Evolutionary conservation across 257 asterid species (phyloP).

Genomic region (Leonotis leonurus): DNA sequence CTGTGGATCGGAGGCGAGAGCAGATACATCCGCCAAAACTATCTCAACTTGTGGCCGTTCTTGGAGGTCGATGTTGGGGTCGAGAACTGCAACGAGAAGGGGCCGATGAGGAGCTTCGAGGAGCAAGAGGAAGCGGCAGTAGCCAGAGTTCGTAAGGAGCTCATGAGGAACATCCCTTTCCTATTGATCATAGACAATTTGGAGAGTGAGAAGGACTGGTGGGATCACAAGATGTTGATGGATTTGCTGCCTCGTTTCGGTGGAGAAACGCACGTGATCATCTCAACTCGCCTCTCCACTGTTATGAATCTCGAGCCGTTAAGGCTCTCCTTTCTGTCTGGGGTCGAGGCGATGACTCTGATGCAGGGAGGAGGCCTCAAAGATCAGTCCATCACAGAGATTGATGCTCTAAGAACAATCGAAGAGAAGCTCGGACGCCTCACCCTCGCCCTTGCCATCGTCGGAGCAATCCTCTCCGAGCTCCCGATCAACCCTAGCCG

Average conservation of each 20-base stretch:
- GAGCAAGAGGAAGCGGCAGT: slow-evolving; percentile 80
- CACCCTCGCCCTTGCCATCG: slow-evolving; percentile 77
- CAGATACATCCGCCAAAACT: slow-evolving; percentile 64
- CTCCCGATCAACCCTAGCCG: slow-evolving; percentile 81
- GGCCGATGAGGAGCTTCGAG: slow-evolving; percentile 60
- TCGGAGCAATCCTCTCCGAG: slow-evolving; percentile 82
- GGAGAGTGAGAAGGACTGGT: slow-evolving; percentile 83
- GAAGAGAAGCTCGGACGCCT: slow-evolving; percentile 91
- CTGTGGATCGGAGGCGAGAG: slow-evolving; percentile 85
- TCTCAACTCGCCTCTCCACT: slow-evolving; percentile 60
- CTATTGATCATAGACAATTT: slow-evolving; percentile 64
- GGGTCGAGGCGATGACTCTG: slow-evolving; percentile 74
- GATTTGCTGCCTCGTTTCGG: slow-evolving; percentile 85
- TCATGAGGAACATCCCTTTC: slow-evolving; percentile 73
- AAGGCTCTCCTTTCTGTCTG: slow-evolving; percentile 71
- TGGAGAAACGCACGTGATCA: slow-evolving; percentile 75
- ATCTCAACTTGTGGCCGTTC: slow-evolving; percentile 64
- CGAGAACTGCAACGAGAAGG: slow-evolving; percentile 45
- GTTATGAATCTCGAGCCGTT: slow-evolving; percentile 76
- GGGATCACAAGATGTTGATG: slow-evolving; percentile 73
- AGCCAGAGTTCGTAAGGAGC: slow-evolving; percentile 74
- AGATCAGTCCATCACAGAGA: slow-evolving; percentile 59
- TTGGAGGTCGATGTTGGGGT: slow-evolving; percentile 74
- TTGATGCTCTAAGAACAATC: slow-evolving; percentile 67
- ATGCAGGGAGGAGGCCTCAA: slow-evolving; percentile 61